Conservation (phyloP, 805 yeast genomes). For the Yarrowia deformans region DNA sequence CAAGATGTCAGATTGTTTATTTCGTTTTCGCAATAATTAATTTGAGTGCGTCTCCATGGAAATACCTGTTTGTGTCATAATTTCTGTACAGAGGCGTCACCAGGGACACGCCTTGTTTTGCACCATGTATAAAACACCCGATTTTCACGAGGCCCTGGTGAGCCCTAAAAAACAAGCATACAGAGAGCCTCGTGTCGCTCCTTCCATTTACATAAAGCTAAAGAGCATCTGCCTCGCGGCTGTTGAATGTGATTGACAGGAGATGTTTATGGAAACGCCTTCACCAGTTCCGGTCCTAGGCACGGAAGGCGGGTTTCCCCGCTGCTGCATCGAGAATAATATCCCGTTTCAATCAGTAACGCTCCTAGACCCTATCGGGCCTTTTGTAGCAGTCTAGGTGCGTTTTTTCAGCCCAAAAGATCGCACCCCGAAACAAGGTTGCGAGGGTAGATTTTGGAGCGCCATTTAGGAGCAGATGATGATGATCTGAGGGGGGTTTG, state of each 20-base stretch:
- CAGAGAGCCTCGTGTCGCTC: background rate
- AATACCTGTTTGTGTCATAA: conserved; percentile 3
- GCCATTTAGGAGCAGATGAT: background rate
- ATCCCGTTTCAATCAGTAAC: background rate
- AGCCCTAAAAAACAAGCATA: background rate
- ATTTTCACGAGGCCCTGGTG: background rate
- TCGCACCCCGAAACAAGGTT: background rate
- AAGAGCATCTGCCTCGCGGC: background rate
- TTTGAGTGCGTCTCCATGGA: background rate
- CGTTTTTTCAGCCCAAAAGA: conserved; percentile 11
- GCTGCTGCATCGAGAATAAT: conserved; percentile 13
- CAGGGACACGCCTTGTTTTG: background rate
- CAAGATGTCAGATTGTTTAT: background rate
- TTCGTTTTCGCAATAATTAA: background rate
- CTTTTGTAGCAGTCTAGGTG: background rate
- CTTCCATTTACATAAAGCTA: background rate
- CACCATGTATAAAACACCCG: background rate
- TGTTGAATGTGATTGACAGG: conserved; percentile 7
- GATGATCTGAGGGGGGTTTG: background rate
- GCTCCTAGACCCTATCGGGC: conserved; percentile 8
- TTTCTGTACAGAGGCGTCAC: background rate
- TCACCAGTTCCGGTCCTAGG: background rate
- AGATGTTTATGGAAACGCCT: background rate
- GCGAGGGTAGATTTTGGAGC: background rate
- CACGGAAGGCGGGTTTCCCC: background rate